These are phyloP conservation scores for Beverwykella pulmonaria DNA, from an alignment of 495 filamentous ascomycete genomes.

Conservation along the genomic window DNA sequence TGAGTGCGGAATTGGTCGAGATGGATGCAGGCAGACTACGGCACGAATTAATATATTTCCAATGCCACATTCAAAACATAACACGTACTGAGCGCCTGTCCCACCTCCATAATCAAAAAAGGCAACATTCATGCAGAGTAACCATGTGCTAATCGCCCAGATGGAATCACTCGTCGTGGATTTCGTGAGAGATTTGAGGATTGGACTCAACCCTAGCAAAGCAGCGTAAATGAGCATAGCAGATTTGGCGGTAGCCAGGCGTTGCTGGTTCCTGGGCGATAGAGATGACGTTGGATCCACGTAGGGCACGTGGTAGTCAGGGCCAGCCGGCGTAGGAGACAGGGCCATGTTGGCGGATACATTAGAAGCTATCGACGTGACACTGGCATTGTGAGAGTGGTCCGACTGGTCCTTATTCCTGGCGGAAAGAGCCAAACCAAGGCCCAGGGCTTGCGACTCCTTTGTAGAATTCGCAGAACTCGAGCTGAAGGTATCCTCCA, in stretches of 20 bases:
- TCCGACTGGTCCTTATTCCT: not conserved
- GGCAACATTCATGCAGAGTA: conserved; percentile 92
- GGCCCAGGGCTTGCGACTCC: conserved; percentile 30
- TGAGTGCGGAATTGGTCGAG: conserved; percentile 91
- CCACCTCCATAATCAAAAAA: conserved; percentile 92
- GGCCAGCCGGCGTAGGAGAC: conserved; percentile 18
- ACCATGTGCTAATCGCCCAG: conserved; percentile 92
- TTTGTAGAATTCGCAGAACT: conserved; percentile 21
- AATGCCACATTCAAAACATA: conserved; percentile 21
- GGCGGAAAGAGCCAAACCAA: conserved; percentile 10
- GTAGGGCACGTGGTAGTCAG: conserved; percentile 37
- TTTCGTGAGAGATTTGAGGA: conserved; percentile 88
- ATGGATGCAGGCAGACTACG: conserved; percentile 76
- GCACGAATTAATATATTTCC: conserved; percentile 15
- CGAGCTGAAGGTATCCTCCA: conserved; percentile 23
- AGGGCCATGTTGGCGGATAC: conserved; percentile 7
- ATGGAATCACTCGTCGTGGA: conserved; percentile 90
- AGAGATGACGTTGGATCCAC: conserved; percentile 44
- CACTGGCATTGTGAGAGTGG: conserved; percentile 31
- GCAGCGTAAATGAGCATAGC: conserved; percentile 91
- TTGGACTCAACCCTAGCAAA: conserved; percentile 86
- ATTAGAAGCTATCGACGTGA: conserved; percentile 29
- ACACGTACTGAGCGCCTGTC: conserved; percentile 57
- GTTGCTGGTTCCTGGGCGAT: conserved; percentile 65
- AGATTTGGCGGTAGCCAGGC: conserved; percentile 79